Evolutionary conservation across 768 basidiomycete genomes (phyloP), one percentile per base, ranked within the genome.

Genomic region (Boletus patriciae): DNA sequence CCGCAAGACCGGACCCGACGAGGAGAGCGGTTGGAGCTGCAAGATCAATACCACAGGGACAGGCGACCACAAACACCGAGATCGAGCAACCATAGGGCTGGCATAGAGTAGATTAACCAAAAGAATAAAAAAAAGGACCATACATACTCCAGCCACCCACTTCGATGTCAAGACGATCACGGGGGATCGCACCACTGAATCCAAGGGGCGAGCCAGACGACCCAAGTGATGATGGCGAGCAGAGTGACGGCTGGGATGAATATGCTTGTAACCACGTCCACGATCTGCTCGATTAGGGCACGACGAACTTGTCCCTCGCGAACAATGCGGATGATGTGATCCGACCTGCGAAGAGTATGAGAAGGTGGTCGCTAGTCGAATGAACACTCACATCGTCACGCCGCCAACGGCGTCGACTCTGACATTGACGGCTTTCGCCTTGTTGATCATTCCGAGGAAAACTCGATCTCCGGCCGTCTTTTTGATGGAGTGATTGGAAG

Each of bases 31-130:
- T n/a, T n/a, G n/a, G n/a, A n/a, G n/a, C n/a, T 1, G 92, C 92
- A 9, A 94, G 80, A 29, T 87, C 90, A 36, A 92, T 88, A 10
- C 91, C 90, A 61, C 91, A 94, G 4, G 92, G 92, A 67, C 92
- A 94, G 6, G 91, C 89, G 16, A 92, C 84, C 15, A 94, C 88
- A 55, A 93, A 87, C 9, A 88, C 88, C 3, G 90, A 82, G 36
- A 93, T 88, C 84, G 18, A 94, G 75, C 2, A 90, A 86, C 87
- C 87, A 88, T 3, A 87, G 76, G 42, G 80, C 85, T 88, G 51
- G 12, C 27, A 47, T 42, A 44, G 37, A 27, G 3, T 38, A 12
- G 33, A 45, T 63, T 25, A 25, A 40, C n/a, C 5, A 15, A 50
- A 34, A 13, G 27, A 23, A 16, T n/a, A n/a, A 8, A 51, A 49